Evolutionary conservation across 1,284 basidiomycete species (phyloP).

Genomic region (Tylopilus sp.): DNA sequence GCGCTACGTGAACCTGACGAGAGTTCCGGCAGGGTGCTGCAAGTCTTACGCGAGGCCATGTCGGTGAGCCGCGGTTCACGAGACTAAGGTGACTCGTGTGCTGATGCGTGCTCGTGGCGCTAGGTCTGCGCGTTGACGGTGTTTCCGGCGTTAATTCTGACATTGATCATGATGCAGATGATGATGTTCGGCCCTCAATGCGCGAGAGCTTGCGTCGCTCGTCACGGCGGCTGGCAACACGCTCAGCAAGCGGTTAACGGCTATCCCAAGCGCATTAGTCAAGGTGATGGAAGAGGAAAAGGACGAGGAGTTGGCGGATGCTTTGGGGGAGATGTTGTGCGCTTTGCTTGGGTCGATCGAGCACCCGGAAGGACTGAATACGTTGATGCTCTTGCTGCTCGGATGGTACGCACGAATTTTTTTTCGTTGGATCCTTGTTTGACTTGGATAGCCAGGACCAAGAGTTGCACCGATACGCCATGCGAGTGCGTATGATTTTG

Average conservation of each 20-base stretch:
- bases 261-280: conserved; percentile 83
- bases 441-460: conserved; percentile 70
- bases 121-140: conserved; percentile 93
- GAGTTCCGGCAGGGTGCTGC: conserved; percentile 93
- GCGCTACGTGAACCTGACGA: conserved; percentile 93
- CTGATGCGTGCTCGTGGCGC: background rate
- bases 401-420: conserved; percentile 76
- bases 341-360: conserved; percentile 83
- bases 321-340: conserved; percentile 82
- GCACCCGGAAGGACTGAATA: conserved; percentile 90
- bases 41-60: conserved; percentile 96
- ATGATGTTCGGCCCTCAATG: conserved; percentile 85
- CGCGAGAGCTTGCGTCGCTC: conserved; percentile 90
- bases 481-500: conserved; percentile 79
- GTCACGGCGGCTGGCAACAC: conserved; percentile 95
- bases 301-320: conserved; percentile 76
- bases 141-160: conserved; percentile 95
- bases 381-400: conserved; percentile 89
- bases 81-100: background rate
- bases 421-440: background rate
- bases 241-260: conserved; percentile 84
- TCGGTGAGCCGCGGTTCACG: conserved; percentile 65
- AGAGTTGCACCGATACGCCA: conserved; percentile 76
- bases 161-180: conserved; percentile 91
- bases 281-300: conserved; percentile 74